phyloP scores from a whole-genome alignment of 169 alveolate species.

The Cryptosporidium viatorum region DNA sequence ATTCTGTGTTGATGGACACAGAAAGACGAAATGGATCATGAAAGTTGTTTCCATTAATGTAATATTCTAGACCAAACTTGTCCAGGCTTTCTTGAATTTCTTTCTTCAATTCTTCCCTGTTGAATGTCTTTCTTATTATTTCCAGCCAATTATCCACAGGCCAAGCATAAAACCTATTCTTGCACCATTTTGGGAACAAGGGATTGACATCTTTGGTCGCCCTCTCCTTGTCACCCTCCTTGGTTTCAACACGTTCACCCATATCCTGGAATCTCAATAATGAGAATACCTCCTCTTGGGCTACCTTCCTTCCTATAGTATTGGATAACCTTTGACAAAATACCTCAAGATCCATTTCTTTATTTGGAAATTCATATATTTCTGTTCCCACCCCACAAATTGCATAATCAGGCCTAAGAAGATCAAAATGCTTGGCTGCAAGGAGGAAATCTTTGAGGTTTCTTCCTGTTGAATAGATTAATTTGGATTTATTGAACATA shows the following conservation, averaged over 20 bases:
- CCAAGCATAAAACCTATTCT: slow-evolving; percentile 61
- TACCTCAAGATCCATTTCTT: slow-evolving; percentile 1
- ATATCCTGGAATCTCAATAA: slow-evolving; percentile 1
- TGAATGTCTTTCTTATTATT: slow-evolving; percentile 39
- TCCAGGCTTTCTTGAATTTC: slow-evolving; percentile 13
- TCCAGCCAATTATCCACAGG: slow-evolving; percentile 67
- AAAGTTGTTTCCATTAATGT: slow-evolving; percentile 77
- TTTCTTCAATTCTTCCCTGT: slow-evolving; percentile 32
- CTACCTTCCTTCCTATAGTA: not conserved
- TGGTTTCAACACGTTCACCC: not conserved
- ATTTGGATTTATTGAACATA: slow-evolving; percentile 76
- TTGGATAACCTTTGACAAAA: slow-evolving; percentile 1
- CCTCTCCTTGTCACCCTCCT: slow-evolving; percentile 1
- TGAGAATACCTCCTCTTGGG: not conserved
- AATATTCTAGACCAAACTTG: slow-evolving; percentile 40
- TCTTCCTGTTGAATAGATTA: slow-evolving; percentile 78
- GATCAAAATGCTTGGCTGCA: slow-evolving; percentile 70
- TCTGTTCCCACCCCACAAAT: slow-evolving; percentile 79
- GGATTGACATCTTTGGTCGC: slow-evolving; percentile 16
- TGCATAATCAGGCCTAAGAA: slow-evolving; percentile 77
- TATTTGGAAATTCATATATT: slow-evolving; percentile 72
- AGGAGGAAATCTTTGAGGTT: slow-evolving; percentile 77
- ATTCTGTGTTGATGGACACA: slow-evolving; percentile 59
- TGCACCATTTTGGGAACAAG: slow-evolving; percentile 77
- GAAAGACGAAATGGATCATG: slow-evolving; percentile 79